Evolutionary conservation across 2,329 filamentous ascomycete species (phyloP).

Genomic region (Byssothecium circinans): DNA sequence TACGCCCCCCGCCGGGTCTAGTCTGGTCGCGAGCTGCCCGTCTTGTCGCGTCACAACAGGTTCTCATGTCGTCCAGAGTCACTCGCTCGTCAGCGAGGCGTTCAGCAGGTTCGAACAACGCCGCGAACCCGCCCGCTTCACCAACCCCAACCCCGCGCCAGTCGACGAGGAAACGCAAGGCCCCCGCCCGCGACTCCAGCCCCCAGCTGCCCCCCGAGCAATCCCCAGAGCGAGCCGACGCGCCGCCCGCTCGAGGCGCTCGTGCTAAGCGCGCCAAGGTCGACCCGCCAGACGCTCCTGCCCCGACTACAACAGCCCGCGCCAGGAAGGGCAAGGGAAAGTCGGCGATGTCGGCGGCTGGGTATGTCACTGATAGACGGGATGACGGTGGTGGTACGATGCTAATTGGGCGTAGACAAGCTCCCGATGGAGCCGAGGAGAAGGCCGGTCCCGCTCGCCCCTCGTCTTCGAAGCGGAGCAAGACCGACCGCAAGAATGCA

Average conservation of each 20-base stretch:
- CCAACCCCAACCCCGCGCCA: constrained; percentile 35
- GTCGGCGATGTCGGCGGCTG: constrained; percentile 70
- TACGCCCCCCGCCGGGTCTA: constrained; percentile 5
- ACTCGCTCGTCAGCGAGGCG: constrained; percentile 93
- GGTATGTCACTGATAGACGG: constrained; percentile 53
- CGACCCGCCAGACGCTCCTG: constrained; percentile 56
- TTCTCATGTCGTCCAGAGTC: constrained; percentile 95
- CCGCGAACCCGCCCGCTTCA: constrained; percentile 46
- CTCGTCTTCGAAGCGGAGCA: constrained; percentile 70
- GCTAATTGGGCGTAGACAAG: constrained; percentile 53
- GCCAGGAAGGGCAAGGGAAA: constrained; percentile 64
- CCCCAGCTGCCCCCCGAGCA: constrained; percentile 49
- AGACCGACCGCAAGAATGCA: constrained; percentile 72
- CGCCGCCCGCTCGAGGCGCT: constrained; percentile 39
- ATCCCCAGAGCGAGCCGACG: constrained; percentile 44
- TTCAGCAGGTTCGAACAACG: constrained; percentile 63
- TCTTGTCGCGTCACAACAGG: constrained; percentile 29
- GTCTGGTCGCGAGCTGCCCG: constrained; percentile 31
- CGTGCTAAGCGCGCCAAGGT: constrained; percentile 62
- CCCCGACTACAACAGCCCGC: constrained; percentile 47
- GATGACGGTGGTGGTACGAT: constrained; percentile 1
- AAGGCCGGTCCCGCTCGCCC: constrained; percentile 57
- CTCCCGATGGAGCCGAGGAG: constrained; percentile 66
- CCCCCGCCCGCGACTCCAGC: constrained; percentile 49
- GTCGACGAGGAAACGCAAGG: constrained; percentile 72